Conservation (phyloP, 495 filamentous ascomycete species). For the Lophiostoma macrostomum region DNA sequence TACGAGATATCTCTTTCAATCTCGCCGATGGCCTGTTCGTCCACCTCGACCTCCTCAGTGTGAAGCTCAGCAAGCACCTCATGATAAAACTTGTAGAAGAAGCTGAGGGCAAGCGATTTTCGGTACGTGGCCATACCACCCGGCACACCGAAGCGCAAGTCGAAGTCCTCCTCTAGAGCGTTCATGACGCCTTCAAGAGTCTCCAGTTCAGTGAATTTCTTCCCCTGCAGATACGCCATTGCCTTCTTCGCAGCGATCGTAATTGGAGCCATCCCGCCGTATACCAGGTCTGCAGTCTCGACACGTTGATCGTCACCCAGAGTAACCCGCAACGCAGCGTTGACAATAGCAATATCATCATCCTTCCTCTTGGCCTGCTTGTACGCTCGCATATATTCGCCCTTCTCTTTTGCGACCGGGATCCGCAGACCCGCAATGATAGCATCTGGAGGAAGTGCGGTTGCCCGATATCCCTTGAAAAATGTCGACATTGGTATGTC, state of each 20-base stretch:
- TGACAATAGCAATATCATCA: conserved; percentile 96
- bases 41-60: conserved; percentile 45
- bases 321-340: conserved; percentile 69
- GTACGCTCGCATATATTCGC: conserved; percentile 73
- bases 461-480: conserved; percentile 87
- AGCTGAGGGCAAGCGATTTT: conserved; percentile 81
- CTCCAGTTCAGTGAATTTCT: conserved; percentile 71
- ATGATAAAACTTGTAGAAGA: conserved; percentile 89
- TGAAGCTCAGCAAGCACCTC: conserved; percentile 57
- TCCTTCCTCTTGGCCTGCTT: conserved; percentile 96
- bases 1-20: conserved; percentile 64
- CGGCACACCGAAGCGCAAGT: conserved; percentile 79
- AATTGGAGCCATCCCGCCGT: conserved; percentile 86
- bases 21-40: conserved; percentile 60
- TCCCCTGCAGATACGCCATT: conserved; percentile 65
- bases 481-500: conserved; percentile 90
- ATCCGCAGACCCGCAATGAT: conserved; percentile 86
- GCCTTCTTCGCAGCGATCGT: conserved; percentile 81
- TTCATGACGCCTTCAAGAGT: conserved; percentile 87
- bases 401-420: conserved; percentile 64
- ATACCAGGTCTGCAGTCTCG: conserved; percentile 70
- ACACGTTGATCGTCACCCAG: conserved; percentile 65
- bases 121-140: conserved; percentile 96
- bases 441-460: conserved; percentile 75
- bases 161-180: conserved; percentile 80